Evolutionary conservation across 768 basidiomycete species (phyloP).

Genomic region (Lactarius sanguifluus): DNA sequence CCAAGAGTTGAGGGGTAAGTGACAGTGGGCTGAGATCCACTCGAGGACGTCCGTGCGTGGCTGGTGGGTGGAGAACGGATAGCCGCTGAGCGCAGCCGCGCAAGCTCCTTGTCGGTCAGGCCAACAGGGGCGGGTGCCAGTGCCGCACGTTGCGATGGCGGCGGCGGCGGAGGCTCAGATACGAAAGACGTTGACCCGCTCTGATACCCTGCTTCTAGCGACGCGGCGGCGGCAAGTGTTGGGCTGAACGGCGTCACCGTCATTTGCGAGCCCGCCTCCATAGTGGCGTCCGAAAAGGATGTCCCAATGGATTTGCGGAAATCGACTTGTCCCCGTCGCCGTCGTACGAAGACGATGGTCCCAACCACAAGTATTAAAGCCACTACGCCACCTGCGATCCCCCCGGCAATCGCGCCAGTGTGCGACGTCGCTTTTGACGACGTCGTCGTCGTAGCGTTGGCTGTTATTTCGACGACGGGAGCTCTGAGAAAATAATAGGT

Average conservation of each 20-base stretch:
- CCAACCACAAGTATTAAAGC: background rate
- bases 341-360: background rate
- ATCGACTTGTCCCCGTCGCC: background rate
- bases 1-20: background rate
- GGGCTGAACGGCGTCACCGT: background rate
- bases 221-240: background rate
- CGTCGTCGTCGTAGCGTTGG: background rate
- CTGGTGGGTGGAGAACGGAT: background rate
- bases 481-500: background rate
- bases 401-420: background rate
- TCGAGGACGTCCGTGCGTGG: no score
- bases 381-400: background rate
- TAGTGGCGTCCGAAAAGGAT: background rate
- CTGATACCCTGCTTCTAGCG: background rate
- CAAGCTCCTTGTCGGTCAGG: conserved; percentile 20
- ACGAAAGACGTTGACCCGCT: no score
- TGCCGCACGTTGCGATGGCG: background rate
- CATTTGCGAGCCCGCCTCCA: background rate
- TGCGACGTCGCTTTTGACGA: background rate
- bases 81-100: conserved; percentile 11
- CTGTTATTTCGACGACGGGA: background rate
- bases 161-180: no score
- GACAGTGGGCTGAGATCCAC: no score
- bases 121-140: background rate
- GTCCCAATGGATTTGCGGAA: background rate